phyloP scores from a whole-genome alignment of 139 green algal species.

The Chlamydomonas sp. region DNA sequence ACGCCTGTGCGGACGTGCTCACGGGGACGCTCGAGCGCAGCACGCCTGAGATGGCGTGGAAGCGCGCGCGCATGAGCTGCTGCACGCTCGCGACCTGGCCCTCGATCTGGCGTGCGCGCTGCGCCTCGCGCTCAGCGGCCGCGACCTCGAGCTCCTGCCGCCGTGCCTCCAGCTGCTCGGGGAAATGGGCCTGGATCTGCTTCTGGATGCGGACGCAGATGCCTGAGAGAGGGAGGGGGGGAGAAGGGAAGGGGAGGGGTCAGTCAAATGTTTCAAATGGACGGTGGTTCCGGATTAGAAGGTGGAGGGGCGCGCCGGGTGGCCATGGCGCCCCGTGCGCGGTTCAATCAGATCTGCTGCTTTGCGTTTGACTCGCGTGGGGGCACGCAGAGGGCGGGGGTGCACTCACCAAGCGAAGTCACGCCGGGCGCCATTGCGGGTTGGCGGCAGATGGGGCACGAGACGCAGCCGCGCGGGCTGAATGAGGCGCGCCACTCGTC shows the following conservation, averaged over 20 bases:
- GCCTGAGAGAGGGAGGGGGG: not conserved
- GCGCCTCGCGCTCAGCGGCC: not conserved
- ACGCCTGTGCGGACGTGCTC: not conserved
- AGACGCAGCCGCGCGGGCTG: not conserved
- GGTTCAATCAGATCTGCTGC: not conserved
- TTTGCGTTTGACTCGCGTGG: not conserved
- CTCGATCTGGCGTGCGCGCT: not conserved
- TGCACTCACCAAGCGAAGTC: slow-evolving; percentile 4
- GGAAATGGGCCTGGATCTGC: not conserved
- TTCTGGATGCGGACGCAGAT: slow-evolving; percentile 1
- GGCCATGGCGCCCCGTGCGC: no score
- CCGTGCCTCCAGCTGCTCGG: not conserved
- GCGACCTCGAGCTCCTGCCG: not conserved
- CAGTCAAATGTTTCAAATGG: no score
- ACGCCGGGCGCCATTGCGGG: slow-evolving; percentile 3
- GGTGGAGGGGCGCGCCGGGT: no score
- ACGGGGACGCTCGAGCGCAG: not conserved
- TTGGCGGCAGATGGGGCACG: slow-evolving; percentile 4
- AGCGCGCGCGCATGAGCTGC: slow-evolving; percentile 4
- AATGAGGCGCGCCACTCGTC: slow-evolving; percentile 1
- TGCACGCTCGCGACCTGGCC: not conserved
- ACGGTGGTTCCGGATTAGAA: no score
- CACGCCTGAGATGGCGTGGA: not conserved
- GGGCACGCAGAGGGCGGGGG: not conserved
- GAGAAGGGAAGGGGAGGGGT: not conserved